Evolutionary conservation across 106 monocot genomes (phyloP), one percentile per base, ranked within the genome.

Genomic region (Dendrobium chrysotoxum): DNA sequence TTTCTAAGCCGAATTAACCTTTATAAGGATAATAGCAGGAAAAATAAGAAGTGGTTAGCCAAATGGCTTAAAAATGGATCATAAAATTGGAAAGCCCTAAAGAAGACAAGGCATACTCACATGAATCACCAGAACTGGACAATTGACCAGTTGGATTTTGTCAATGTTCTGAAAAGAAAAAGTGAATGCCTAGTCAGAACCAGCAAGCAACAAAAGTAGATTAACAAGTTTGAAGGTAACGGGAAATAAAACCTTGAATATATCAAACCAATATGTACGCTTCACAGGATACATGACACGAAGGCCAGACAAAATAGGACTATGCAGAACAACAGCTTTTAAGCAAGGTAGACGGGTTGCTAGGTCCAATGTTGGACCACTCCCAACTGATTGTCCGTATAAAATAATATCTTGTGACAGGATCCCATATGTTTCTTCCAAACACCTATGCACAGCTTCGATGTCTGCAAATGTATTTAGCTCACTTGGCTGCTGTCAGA

Each of bases 351-450:
- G 81, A 17, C 80, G 89, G 78, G 85, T 45, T 21, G 92, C 97
- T 67, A 97, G 82, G 81, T 97, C 90, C 82, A 94, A 85, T 77
- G 97, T 92, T 18, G 97, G 97, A 30, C 97, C 97, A 81, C 97
- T 97, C 18, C 97, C 97, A 85, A 97, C 94, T 75, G 97, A 97
- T 78, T 97, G 97, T 6, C 97, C 97, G 84, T 97, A 97, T 54
- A 97, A 85, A 53, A 97, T 92, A 40, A 97, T 89, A 77, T 97
- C 85, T 75, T 94, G 88, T 77, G 88, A 85, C 66, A 42, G 77
- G 15, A 75, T 73, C 58, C 83, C 86, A 77, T 97, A 97, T 40
- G 74, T 92, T 80, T 92, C 89, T 75, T 79, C 79, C 26, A 97
- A 84, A 79, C 92, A 97, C 55, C 66, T 85, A 82, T 86, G 92